Evolutionary conservation across 371 early-diverging fungal genomes (phyloP), one percentile per base, ranked within the genome.

Genomic region (Massospora cicadina): DNA sequence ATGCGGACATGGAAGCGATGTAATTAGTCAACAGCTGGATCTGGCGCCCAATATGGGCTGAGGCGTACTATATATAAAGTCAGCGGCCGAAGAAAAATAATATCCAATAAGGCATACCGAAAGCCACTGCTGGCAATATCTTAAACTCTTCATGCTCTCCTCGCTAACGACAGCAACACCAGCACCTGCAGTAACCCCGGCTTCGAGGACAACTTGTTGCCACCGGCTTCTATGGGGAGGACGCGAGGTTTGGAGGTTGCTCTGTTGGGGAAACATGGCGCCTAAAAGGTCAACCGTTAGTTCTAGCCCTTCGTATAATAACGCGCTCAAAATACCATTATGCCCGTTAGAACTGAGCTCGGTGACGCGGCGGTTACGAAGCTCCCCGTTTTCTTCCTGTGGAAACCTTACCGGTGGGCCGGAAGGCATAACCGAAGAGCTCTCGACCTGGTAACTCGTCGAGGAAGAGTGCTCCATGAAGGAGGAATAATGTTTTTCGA

Each of bases 121-220:
- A 10, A 90, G 74, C 91, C 91, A 90, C 68, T 80, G 81, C 7
- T 88, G 74, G 68, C 91, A 90, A 69, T 88, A 90, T 55, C 79
- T 77, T 26, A 89, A 71, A 66, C 86, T 78, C 67, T 81, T 80
- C 81, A 89, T 80, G 67, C 84, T 82, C 70, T 89, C 88, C 68
- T 88, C 87, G 66, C 85, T 86, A 23, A 87, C 75, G 1, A 85
- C 80, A 33, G 87, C 84, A 7, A 87, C 87, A 25, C 80, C 83
- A 3, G 84, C 81, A 26, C 83, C 81, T 7, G 84, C 80, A 55
- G 85, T 83, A 17, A 83, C 75, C 12, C 83, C 78, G 24, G 83
- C 81, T 33, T 82, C 79, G 65, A 88, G 73, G 1, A 88, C 84
- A 32, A 90, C 73, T 65, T 84, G 80, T 68, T 78, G 78, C 89